Base-by-base conservation (phyloP, 2,329 filamentous ascomycete species). In the Endoconidiophora polonica region DNA sequence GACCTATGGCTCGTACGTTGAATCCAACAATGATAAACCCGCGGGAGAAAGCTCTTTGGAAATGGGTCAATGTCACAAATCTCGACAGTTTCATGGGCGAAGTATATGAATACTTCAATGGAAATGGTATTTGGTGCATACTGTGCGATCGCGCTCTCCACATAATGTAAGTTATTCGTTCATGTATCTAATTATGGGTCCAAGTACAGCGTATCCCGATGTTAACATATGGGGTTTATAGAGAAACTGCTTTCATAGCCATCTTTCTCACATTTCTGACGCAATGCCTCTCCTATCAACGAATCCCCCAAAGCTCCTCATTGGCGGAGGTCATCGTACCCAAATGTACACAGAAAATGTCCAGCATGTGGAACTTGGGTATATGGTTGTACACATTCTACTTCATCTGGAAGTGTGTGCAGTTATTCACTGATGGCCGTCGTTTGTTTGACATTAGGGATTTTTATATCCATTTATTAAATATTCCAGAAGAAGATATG, bases 1-100 rank as follows among this genome's bases (percentile, higher is more conserved):
- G 24, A 14, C 33, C 44, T 38, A 7, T 50, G 16, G 44, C 39
- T 23, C 48, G 22, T 16, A 39, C 48, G 14, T 9, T 50, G n/a
- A 20, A 44, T 9, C 40, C 52, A 4, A 42, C 33, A 24, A 39
- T 33, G n/a, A 44, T 26, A 23, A 44, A 54, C 22, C 52, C 52
- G 4, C 40, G 79, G 62, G 83, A 90, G 60, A 83, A 81, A 62
- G 87, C 88, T 3, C 77, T 94, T 68, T 95, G 86, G 81, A 76
- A 85, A 64, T 95, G 88, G 84, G 85, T 85, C 49, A 94, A 94
- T 59, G 85, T 91, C 52, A 78, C 84, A 37, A 91, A 94, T 59
- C 69, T 95, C 48, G 88, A 95, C 63, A 81, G 79, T 58, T 95
- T 94, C 61, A 78, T 94, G 60, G 75, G 77, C 50, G 83, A 77